These are phyloP conservation scores for Agroathelia rolfsii DNA, from an alignment of 1,284 basidiomycete genomes.

Conservation along the genomic window DNA sequence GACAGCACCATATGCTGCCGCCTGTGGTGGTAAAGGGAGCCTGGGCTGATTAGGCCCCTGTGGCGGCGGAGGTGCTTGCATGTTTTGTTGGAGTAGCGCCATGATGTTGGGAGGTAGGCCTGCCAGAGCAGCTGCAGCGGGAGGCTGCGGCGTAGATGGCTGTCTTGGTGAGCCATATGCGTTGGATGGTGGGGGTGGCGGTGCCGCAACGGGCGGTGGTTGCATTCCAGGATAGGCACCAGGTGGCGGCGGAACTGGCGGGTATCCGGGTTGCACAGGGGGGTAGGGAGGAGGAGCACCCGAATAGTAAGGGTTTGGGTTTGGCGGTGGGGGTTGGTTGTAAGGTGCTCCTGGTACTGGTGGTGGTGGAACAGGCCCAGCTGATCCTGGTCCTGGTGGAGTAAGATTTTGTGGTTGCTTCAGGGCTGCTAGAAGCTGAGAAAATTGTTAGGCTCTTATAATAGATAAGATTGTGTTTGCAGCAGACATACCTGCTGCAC, in stretches of 20 bases:
- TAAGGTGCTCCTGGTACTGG: conserved; percentile 19
- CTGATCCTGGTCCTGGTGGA: conserved; percentile 15
- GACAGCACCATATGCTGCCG: too few species aligned
- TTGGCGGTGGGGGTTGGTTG: conserved; percentile 24
- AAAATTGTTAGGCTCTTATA: conserved; percentile 6
- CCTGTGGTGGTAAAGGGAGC: too few species aligned
- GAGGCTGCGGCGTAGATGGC: conserved; percentile 25
- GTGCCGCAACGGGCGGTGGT: conserved; percentile 21
- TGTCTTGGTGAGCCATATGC: conserved; percentile 28
- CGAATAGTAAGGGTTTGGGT: conserved; percentile 29
- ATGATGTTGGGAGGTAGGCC: conserved; percentile 54
- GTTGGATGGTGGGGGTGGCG: conserved; percentile 17
- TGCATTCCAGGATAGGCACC: too few species aligned
- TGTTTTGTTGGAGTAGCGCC: conserved; percentile 41
- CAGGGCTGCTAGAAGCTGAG: conserved; percentile 58
- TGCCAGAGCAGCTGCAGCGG: conserved; percentile 25
- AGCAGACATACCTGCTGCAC: conserved; percentile 53
- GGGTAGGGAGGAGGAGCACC: conserved; percentile 29
- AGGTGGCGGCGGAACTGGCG: conserved; percentile 21
- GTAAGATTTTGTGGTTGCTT: conserved; percentile 50
- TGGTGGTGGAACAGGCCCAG: conserved; percentile 24
- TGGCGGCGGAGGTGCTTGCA: conserved; percentile 14
- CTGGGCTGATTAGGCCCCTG: too few species aligned
- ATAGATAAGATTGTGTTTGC: conserved; percentile 2
- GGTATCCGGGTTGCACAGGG: conserved; percentile 22